A percentile compares a stretch with the other conserved stretches of the same genome.
These are phyloP conservation scores for Fusarium phyllophilum DNA, from an alignment of 2,329 filamentous ascomycete species.

Conservation along the genomic window DNA sequence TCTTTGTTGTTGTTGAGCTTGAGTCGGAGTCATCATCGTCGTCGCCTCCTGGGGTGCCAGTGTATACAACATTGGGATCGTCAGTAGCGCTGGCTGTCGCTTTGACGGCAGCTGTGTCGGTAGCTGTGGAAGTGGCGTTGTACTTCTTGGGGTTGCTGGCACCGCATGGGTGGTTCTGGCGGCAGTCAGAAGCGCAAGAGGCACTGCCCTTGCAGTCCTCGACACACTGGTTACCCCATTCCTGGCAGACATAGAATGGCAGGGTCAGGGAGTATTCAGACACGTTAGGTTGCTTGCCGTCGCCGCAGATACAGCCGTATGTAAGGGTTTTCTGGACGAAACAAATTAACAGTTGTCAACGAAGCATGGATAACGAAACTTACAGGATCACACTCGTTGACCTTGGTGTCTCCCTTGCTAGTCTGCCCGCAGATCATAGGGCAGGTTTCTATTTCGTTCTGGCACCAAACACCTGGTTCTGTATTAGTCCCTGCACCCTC, in stretches of 20 bases:
- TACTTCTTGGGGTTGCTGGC: conserved; percentile 69
- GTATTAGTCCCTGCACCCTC: conserved; percentile 33
- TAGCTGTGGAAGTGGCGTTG: conserved; percentile 62
- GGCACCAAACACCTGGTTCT: conserved; percentile 70
- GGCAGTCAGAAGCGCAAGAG: conserved; percentile 70
- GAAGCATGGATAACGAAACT: conserved; percentile 35
- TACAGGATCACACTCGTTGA: conserved; percentile 77
- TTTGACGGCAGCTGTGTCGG: conserved; percentile 51
- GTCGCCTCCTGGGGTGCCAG: conserved; percentile 18
- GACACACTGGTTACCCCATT: conserved; percentile 77
- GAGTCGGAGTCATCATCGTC: conserved; percentile 4
- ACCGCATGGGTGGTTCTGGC: conserved; percentile 76
- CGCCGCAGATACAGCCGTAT: conserved; percentile 78
- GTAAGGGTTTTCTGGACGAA: conserved; percentile 62
- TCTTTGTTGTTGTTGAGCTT: conserved; percentile 9
- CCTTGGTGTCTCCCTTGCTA: conserved; percentile 59
- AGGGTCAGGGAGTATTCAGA: conserved; percentile 82
- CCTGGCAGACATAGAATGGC: conserved; percentile 79
- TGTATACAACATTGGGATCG: conserved; percentile 51
- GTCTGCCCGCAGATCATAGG: conserved; percentile 77
- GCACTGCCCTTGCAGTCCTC: conserved; percentile 62
- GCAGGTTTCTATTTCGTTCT: conserved; percentile 70
- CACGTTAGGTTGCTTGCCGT: conserved; percentile 74
- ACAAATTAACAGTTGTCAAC: background rate
- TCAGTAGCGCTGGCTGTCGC: conserved; percentile 51